Base-by-base conservation (phyloP, 106 monocot species). In the Allium fistulosum region DNA sequence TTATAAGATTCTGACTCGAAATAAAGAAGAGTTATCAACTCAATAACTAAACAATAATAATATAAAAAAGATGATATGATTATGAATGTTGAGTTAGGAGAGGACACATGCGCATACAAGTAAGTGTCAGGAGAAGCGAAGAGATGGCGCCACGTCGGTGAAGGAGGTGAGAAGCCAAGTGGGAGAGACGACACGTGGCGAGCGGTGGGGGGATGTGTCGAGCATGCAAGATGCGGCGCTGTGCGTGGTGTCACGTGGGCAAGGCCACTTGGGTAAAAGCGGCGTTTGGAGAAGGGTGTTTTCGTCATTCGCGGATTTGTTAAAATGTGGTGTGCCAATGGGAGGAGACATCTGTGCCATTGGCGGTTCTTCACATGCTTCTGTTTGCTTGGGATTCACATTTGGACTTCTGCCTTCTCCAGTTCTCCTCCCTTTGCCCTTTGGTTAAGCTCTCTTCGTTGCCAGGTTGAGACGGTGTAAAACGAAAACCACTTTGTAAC, bases 231-330 rank as follows among this genome's bases (percentile, higher is more conserved):
- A 46, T 9, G 61, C 15, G 50, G 13, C 50, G 15, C 4, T 10
- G n/a, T 26, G 46, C 66, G 17, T 66, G 66, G 17, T 48, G 13
- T 51, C 66, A 66, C 66, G 50, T 66, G 66, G 49, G 66, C 49
- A 51, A 11, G 46, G 46, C 63, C 47, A 63, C 63, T 63, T 26
- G 61, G 18, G 61, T 9, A 8, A 27, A 27, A 17, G 61, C 61
- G 37, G 26, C 61, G 61, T 9, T 9, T 22, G 27, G 9, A 11
- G 13, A 26, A 6, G 61, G 61, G 61, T 17, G 26, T 7, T 61
- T 27, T 27, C 26, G 61, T 7, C 4, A 27, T 61, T 61, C 37
- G 37, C 5, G 4, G 37, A 37, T 37, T 37, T 4, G 37, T 61
- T 11, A 17, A 17, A 18, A 61, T 9, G 10, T 7, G 61, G 37